Percentiles rank a stretch among this genome's conserved stretches.
These are phyloP conservation scores for Symbiodinium pilosum DNA, from an alignment of 73 alveolate species.

Conservation along the genomic window DNA sequence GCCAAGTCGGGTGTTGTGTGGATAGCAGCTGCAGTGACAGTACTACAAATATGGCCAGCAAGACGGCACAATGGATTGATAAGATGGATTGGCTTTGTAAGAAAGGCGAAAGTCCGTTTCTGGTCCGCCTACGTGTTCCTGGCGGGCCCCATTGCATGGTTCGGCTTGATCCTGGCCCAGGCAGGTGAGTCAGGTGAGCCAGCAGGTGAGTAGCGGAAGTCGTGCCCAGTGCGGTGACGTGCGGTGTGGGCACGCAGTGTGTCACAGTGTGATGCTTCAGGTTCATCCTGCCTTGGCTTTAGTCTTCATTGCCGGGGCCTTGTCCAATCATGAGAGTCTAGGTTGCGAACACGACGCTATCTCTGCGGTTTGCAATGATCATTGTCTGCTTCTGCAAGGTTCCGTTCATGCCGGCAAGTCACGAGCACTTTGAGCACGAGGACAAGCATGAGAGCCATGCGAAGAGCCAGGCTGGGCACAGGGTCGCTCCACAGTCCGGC, in stretches of 20 bases:
- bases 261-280: no score
- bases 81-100: neutral
- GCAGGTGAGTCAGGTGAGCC: neutral
- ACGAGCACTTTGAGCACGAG: neutral
- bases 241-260: no score
- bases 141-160: slow-evolving; percentile 82
- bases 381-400: slow-evolving; percentile 22
- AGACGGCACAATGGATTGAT: neutral
- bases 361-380: no score
- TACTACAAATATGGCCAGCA: no score
- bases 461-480: slow-evolving; percentile 22
- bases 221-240: neutral
- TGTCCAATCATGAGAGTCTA: no score
- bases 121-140: slow-evolving; percentile 60
- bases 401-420: slow-evolving; percentile 75
- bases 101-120: slow-evolving; percentile 35
- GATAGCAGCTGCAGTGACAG: no score
- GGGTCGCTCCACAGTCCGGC: neutral
- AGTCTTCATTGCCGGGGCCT: slow-evolving; percentile 24
- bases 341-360: no score
- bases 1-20: neutral
- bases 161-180: slow-evolving; percentile 81
- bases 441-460: slow-evolving; percentile 31
- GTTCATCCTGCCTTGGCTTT: slow-evolving; percentile 86
- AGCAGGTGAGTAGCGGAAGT: neutral